Percentiles rank a stretch among this genome's conserved stretches.
phyloP scores from a whole-genome alignment of 208 protist species.

The Leishmania tarentolae region DNA sequence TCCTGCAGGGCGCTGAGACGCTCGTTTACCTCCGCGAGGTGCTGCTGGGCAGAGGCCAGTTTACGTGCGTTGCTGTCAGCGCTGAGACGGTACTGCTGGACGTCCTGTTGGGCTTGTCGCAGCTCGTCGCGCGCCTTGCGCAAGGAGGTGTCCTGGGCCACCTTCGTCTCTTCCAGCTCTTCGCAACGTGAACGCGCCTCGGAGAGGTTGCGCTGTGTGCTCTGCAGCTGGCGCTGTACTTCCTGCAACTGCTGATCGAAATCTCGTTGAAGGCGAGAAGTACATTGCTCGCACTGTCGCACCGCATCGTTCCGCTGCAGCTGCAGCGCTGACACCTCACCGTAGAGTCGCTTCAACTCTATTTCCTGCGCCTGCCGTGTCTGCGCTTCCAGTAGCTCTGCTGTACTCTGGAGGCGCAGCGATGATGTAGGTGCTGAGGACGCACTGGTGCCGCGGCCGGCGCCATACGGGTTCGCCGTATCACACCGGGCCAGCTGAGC shows the following conservation, averaged over 20 bases:
- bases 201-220: constrained; percentile 31
- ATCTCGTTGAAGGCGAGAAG: constrained; percentile 47
- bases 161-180: constrained; percentile 26
- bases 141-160: constrained; percentile 19
- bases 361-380: constrained; percentile 65
- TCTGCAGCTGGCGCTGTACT: constrained; percentile 36
- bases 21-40: constrained; percentile 18
- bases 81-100: constrained; percentile 22
- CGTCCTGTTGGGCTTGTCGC: constrained; percentile 27
- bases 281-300: constrained; percentile 73
- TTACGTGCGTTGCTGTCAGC: constrained; percentile 23
- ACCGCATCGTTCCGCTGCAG: constrained; percentile 73
- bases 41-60: constrained; percentile 34
- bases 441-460: constrained; percentile 13
- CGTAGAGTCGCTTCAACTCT: constrained; percentile 78
- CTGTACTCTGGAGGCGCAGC: constrained; percentile 33
- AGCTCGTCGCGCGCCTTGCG: constrained; percentile 31
- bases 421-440: constrained; percentile 2
- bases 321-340: constrained; percentile 59
- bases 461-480: constrained; percentile 25
- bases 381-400: constrained; percentile 72
- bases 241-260: constrained; percentile 45
- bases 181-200: constrained; percentile 27
- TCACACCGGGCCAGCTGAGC: constrained; percentile 71
- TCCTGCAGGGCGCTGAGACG: constrained; percentile 19